phyloP scores from a whole-genome alignment of 495 filamentous ascomycete genomes.

The Ascodesmis nigricans region DNA sequence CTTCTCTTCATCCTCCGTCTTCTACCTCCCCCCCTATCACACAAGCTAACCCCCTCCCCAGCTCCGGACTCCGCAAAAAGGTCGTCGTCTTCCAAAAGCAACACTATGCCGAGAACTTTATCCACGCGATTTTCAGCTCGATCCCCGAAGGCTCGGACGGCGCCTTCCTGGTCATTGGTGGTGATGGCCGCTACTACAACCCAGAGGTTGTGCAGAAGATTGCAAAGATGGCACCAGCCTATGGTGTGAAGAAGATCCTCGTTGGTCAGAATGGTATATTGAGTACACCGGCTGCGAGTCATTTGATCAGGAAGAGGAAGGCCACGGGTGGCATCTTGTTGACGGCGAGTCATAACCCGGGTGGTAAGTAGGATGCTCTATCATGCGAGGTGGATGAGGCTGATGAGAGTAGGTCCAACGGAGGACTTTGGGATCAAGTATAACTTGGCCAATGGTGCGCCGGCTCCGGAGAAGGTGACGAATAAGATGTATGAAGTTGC shows the following conservation, averaged over 20 bases:
- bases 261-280: conserved; percentile 91
- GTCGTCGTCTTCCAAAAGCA: conserved; percentile 90
- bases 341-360: conserved; percentile 95
- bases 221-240: conserved; percentile 88
- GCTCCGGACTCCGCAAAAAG: conserved; percentile 95
- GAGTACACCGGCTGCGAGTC: conserved; percentile 85
- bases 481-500: conserved; percentile 91
- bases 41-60: conserved; percentile 25
- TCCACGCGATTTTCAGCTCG: conserved; percentile 77
- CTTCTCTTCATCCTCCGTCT: too few relatives aligned
- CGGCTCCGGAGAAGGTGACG: conserved; percentile 82
- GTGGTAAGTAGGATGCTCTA: conserved; percentile 39
- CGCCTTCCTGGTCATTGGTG: conserved; percentile 85
- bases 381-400: background rate
- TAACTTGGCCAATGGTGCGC: conserved; percentile 86
- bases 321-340: conserved; percentile 91
- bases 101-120: conserved; percentile 88
- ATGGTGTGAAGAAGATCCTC: conserved; percentile 95
- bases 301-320: conserved; percentile 78
- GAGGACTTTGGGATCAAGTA: conserved; percentile 99
- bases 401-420: conserved; percentile 43
- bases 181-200: conserved; percentile 95
- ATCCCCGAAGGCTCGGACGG: conserved; percentile 84
- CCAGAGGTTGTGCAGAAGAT: conserved; percentile 88
- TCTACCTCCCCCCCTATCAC: conserved; percentile 4